phyloP scores from a whole-genome alignment of 495 filamentous ascomycete species.

The Aspergillus sparsus region DNA sequence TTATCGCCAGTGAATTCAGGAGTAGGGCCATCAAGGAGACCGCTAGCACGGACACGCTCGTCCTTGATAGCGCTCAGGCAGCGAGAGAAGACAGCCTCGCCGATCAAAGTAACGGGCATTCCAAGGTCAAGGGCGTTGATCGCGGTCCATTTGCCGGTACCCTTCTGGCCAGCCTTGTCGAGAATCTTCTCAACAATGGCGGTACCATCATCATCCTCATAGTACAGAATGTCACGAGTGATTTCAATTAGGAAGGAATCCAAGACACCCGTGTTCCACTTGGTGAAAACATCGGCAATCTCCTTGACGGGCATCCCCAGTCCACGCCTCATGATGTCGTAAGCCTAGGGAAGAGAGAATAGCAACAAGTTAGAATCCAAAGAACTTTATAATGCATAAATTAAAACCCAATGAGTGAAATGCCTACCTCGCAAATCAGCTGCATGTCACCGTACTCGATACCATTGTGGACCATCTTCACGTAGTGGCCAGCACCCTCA shows the following conservation, averaged over 20 bases:
- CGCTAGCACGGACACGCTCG: conserved; percentile 83
- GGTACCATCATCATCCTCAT: conserved; percentile 88
- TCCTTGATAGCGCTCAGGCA: conserved; percentile 93
- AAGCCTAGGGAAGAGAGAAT: conserved; percentile 61
- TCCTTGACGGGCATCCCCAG: conserved; percentile 82
- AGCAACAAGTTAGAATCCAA: conserved; percentile 1
- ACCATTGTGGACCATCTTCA: conserved; percentile 99
- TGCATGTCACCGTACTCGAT: conserved; percentile 99
- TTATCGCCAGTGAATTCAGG: conserved; percentile 85
- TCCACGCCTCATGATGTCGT: conserved; percentile 99
- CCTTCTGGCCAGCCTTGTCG: conserved; percentile 98
- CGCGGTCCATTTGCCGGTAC: conserved; percentile 99
- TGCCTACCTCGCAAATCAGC: conserved; percentile 89
- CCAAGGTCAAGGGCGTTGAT: conserved; percentile 98
- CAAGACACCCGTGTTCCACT: conserved; percentile 98
- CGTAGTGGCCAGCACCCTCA: conserved; percentile 98
- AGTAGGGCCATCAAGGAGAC: conserved; percentile 73
- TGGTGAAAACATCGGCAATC: conserved; percentile 88
- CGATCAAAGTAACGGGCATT: conserved; percentile 98
- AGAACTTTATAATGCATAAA: too few species aligned
- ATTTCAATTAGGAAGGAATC: conserved; percentile 99
- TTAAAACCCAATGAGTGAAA: neutral
- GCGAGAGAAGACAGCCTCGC: conserved; percentile 92
- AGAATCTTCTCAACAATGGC: conserved; percentile 97
- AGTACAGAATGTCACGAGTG: conserved; percentile 96